Conservation (phyloP, 345 rosid genomes). For the Hirschfeldia incana region DNA sequence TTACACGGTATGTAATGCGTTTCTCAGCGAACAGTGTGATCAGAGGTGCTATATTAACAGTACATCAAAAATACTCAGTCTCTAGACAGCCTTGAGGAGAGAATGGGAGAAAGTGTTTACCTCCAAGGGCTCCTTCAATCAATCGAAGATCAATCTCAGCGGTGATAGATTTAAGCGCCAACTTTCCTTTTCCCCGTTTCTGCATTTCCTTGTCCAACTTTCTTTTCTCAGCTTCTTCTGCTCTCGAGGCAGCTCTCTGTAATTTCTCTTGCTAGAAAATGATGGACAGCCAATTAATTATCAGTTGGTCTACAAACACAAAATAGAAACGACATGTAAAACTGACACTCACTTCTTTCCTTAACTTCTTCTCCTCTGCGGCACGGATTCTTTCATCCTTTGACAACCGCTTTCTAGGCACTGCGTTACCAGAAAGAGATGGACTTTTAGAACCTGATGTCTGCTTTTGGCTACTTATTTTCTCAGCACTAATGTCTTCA, state of each 20-base stretch:
- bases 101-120: conserved; percentile 40
- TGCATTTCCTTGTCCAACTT: conserved; percentile 67
- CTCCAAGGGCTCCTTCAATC: conserved; percentile 78
- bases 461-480: conserved; percentile 33
- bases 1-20: conserved; percentile 58
- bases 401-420: conserved; percentile 48
- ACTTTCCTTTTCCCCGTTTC: conserved; percentile 79
- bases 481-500: conserved; percentile 52
- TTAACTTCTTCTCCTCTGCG: conserved; percentile 67
- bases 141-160: conserved; percentile 68
- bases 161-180: conserved; percentile 66
- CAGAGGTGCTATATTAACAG: conserved; percentile 53
- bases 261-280: conserved; percentile 72
- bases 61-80: conserved; percentile 17
- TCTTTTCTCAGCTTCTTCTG: conserved; percentile 74
- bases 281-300: conserved; percentile 32
- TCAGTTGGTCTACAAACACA: background rate
- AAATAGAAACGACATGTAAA: background rate
- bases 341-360: conserved; percentile 59
- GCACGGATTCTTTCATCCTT: conserved; percentile 57
- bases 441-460: conserved; percentile 33
- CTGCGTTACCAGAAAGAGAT: conserved; percentile 37
- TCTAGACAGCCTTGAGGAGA: background rate
- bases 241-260: conserved; percentile 70
- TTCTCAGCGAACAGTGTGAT: conserved; percentile 69